Percentiles rank a stretch among this genome's conserved stretches.
Conservation (phyloP, 2,329 filamentous ascomycete genomes). For the Metarhizium humberi region DNA sequence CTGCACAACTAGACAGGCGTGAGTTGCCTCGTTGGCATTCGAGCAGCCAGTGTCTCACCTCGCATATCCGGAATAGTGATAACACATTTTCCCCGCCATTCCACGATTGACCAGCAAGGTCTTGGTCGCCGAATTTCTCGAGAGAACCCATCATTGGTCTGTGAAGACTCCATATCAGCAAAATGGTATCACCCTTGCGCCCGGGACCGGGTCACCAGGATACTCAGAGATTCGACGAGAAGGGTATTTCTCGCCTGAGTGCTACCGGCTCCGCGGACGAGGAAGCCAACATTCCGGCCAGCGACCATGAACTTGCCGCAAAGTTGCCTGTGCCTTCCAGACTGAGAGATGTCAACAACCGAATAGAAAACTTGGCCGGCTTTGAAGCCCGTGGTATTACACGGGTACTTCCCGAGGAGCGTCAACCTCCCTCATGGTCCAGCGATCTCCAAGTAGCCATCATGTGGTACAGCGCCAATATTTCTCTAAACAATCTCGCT, state of each 20-base stretch:
- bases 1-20: background rate
- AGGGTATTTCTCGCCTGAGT: background rate
- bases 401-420: conserved; percentile 27
- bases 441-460: conserved; percentile 30
- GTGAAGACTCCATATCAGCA: background rate
- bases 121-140: background rate
- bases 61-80: background rate
- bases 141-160: background rate
- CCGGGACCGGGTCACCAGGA: background rate
- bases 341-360: conserved; percentile 11
- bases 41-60: conserved; percentile 1
- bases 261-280: background rate
- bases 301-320: background rate
- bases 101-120: background rate
- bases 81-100: background rate
- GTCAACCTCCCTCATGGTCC: conserved; percentile 20
- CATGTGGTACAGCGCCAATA: conserved; percentile 35
- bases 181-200: background rate
- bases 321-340: conserved; percentile 2
- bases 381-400: conserved; percentile 31
- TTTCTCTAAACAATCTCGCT: conserved; percentile 41
- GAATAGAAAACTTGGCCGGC: conserved; percentile 22
- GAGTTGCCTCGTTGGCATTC: background rate
- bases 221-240: background rate
- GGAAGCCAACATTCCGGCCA: background rate